phyloP scores from a whole-genome alignment of 2,329 filamentous ascomycete genomes.

The Hymenoscyphus fructigenus region DNA sequence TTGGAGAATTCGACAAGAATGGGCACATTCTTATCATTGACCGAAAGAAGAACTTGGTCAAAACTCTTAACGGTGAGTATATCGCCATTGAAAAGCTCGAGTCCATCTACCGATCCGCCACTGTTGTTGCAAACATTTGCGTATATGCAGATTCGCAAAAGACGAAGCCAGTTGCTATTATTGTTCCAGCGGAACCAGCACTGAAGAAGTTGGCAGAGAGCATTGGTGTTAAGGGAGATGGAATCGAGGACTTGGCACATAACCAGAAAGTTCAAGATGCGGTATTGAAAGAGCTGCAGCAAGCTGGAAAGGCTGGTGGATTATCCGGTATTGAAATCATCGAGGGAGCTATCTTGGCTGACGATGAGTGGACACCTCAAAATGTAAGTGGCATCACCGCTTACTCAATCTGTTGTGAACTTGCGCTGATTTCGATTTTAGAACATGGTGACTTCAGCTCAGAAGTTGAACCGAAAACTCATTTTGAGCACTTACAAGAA shows the following conservation, averaged over 20 bases:
- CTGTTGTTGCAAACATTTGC: constrained; percentile 83
- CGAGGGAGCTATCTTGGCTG: constrained; percentile 71
- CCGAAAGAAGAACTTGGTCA: constrained; percentile 97
- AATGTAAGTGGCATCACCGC: constrained; percentile 59
- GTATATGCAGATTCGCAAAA: constrained; percentile 76
- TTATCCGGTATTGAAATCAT: constrained; percentile 72
- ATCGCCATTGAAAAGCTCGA: constrained; percentile 96
- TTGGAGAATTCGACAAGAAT: constrained; percentile 79
- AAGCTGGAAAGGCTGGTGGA: constrained; percentile 63
- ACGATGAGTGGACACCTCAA: constrained; percentile 85
- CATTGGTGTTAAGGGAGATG: constrained; percentile 62
- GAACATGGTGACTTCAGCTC: constrained; percentile 66
- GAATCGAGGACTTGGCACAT: constrained; percentile 63
- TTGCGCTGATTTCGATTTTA: constrained; percentile 34
- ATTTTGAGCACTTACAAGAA: constrained; percentile 62
- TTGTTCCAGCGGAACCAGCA: constrained; percentile 66
- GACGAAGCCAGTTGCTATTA: constrained; percentile 77
- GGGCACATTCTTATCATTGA: constrained; percentile 88
- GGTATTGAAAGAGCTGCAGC: constrained; percentile 67
- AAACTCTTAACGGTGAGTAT: constrained; percentile 93
- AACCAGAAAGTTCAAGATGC: constrained; percentile 62
- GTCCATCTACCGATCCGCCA: constrained; percentile 78
- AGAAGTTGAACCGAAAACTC: constrained; percentile 70
- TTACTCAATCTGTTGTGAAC: constrained; percentile 27
- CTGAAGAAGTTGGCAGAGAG: constrained; percentile 59